Base-by-base conservation (phyloP, 2,329 filamentous ascomycete species). In the Fusarium scirpi region DNA sequence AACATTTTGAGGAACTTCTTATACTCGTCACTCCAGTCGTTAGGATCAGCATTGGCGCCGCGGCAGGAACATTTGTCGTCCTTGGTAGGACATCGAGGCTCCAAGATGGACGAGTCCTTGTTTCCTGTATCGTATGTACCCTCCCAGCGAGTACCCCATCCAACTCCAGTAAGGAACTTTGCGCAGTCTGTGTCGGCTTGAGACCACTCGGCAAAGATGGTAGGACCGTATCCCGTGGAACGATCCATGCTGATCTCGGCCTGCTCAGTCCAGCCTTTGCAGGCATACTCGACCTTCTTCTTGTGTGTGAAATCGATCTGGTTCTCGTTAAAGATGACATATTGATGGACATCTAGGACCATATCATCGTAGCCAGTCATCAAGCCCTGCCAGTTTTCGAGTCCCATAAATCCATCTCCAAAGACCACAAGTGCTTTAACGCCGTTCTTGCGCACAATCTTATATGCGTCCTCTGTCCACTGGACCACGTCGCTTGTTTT, bases 111-210 rank as follows among this genome's bases (percentile, higher is more conserved):
- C 13, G 86, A 87, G 18, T 83, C 84, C 3, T 82, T 76, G 77
- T 91, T 89, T 58, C 90, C 91, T 49, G 90, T 90, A 74, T 91
- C 85, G 76, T 93, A 90, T 0, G 94, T 97, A 58, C 96, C 96
- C 78, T 94, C 92, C 96, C 96, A 99, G 57, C 96, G 91, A 52
- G 91, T 94, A 47, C 96, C 96, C 77, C 90, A 89, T 74, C 91
- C 91, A 40, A 98, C 94, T 80, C 97, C 95, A 80, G 97, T 98
- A 75, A 99, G 88, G 80, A 93, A 90, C 63, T 86, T 80, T 1
- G 94, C 91, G 82, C 96, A 99, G 83, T 99, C 96, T 2, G 96
- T 98, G 81, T 99, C 96, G 41, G 96, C 95, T 83, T 98, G 95
- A 0, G 92, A 95, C 94, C 94, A 99, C 85, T 99, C 96, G 71